Evolutionary conservation across 2,329 filamentous ascomycete genomes (phyloP), one percentile per base, ranked within the genome.

Genomic region (Mycogone perniciosa): DNA sequence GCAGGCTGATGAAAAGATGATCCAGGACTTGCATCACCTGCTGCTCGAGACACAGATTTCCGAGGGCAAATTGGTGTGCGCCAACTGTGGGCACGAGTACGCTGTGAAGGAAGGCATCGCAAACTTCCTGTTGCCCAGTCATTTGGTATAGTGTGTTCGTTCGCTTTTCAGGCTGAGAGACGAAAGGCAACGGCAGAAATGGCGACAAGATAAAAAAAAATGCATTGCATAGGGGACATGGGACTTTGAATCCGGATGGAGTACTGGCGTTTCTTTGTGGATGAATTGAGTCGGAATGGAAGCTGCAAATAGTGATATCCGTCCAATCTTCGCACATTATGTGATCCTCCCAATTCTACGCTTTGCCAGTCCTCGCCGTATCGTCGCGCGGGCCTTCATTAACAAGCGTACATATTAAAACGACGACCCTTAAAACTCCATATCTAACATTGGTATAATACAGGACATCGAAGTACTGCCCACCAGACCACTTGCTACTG

Each of bases 31-130:
- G 62, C 91, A 97, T 68, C 79, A 81, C 26, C 68, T 96, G 49
- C 74, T 97, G 35, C 76, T 96, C 59, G 88, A 97, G 77, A 99
- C 93, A 53, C 86, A 90, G 62, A 88, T 99, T 53, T 79, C 82
- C 35, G 88, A 92, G 70, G 93, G 93, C 3, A 92, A 88, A 70
- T 76, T 99, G 57, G 87, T 91, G 5, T 99, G 93, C 67, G 90
- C 82, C 44, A 88, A 87, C 69, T 99, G 93, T 66, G 89, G 88
- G 44, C 92, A 97, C 66, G 89, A 95, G 74, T 99, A 97, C 70
- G 84, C 84, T 53, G 85, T 99, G 56, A 91, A 93, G 66, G 92
- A 99, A 71, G 93, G 93, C 5, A 96, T 97, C 67, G 89, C 90
- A 53, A 97, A 97, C 70, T 99, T 99, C 64, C 72, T 99, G 65